Base-by-base conservation (phyloP, 1,284 basidiomycete species). In the Boletus smithii region DNA sequence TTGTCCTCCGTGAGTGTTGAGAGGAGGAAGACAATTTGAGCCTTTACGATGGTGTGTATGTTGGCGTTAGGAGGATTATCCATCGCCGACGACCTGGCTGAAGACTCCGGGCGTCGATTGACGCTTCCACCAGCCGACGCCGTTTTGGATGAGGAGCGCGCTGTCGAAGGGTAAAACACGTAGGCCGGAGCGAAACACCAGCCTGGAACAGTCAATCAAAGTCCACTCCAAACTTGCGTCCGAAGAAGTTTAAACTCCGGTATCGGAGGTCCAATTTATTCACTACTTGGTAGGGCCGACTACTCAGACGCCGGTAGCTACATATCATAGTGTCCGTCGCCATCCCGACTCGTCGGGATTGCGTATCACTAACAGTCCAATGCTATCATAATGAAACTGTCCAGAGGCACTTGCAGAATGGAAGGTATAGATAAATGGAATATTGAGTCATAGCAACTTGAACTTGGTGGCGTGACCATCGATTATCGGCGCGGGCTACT, bases 1-100 rank as follows among this genome's bases (percentile, higher is more conserved):
- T 93, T 93, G 60, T 95, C 94, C 72, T 97, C 94, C 49, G 89
- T 92, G 50, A 97, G 80, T 20, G 91, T 95, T 17, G 90, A 92
- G 55, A 97, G 79, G 51, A 95, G 79, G 70, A 97, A 97, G 58
- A 93, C 91, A 66, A 97, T 95, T 73, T 90, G 88, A 51, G 88
- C 86, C 71, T 87, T 88, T 72, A 90, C 87, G 68, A 90, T 90
- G 64, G 85, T 88, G 57, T 80, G 77, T 59, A 79, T 76, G 61
- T 79, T 78, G 58, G 76, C 72, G 60, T 73, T 78, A 59, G 74
- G 60, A 56, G 69, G 67, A 37, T 69, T 71, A 53, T 69, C 67
- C 67, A 69, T 69, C 54, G 62, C 55, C 57, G 65, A 67, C 44
- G 67, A 72, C 70, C 83, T 81, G 73, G 79, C 78, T 72, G 82